Percentiles rank a stretch among this genome's conserved stretches.
Conservation (phyloP, 176 grass and related monocot species). For the Alloteropsis semialata region DNA sequence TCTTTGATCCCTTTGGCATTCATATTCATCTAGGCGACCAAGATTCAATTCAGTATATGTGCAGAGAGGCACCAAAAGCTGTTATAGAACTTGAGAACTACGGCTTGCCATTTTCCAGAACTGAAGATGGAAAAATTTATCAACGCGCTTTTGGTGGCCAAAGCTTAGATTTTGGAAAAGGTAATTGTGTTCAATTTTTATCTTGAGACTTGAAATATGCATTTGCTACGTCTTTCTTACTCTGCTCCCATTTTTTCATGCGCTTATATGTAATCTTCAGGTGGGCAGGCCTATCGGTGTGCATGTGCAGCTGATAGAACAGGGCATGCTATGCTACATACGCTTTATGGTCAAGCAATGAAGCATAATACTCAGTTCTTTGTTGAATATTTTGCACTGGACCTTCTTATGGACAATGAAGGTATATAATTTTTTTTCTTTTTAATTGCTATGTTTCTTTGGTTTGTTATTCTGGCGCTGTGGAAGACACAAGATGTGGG, state of each 20-base stretch:
- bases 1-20: background rate
- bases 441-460: background rate
- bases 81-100: conserved; percentile 99
- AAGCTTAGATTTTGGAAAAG: conserved; percentile 98
- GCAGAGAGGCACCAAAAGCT: conserved; percentile 99
- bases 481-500: background rate
- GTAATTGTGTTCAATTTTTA: too few species aligned
- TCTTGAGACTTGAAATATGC: too few species aligned
- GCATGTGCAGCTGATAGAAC: conserved; percentile 92
- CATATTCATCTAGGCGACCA: conserved; percentile 69
- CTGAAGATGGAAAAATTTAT: conserved; percentile 97
- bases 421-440: conserved; percentile 62
- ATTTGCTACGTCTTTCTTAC: too few species aligned
- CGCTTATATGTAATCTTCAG: too few species aligned
- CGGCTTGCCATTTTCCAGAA: conserved; percentile 92
- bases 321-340: conserved; percentile 91
- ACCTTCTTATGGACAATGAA: conserved; percentile 66
- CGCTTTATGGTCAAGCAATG: conserved; percentile 94
- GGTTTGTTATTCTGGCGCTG: background rate
- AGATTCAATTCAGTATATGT: conserved; percentile 98
- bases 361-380: conserved; percentile 99
- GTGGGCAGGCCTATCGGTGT: conserved; percentile 88
- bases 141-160: conserved; percentile 97
- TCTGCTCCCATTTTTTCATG: too few species aligned
- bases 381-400: conserved; percentile 82